Evolutionary conservation across 768 basidiomycete species (phyloP).

Genomic region (Mrakia hoshinonis): DNA sequence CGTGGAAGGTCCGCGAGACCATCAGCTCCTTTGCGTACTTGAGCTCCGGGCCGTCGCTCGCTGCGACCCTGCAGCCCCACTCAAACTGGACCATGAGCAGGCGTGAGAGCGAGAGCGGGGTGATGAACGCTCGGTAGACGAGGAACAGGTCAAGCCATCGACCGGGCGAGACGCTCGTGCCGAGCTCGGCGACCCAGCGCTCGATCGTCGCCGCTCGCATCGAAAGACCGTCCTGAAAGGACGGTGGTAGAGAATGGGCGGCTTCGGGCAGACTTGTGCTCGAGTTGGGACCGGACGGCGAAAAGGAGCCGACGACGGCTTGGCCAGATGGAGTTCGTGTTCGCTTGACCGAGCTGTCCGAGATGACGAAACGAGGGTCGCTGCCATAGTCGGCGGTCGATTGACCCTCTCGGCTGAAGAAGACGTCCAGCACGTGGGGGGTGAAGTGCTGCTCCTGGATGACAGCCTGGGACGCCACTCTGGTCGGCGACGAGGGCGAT

Average conservation of each 20-base stretch:
- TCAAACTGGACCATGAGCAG: constrained; percentile 79
- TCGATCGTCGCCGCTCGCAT: constrained; percentile 86
- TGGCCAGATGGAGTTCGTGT: neutral
- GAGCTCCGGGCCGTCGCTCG: neutral
- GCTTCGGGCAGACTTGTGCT: neutral
- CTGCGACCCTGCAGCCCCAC: constrained; percentile 59
- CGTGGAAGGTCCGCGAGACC: constrained; percentile 79
- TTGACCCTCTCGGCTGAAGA: neutral
- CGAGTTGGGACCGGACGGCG: neutral
- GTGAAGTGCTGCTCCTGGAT: constrained; percentile 51
- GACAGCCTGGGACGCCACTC: constrained; percentile 48
- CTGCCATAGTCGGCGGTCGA: constrained; percentile 47
- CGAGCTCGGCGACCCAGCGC: constrained; percentile 84
- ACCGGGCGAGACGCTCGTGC: constrained; percentile 70
- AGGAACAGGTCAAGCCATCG: constrained; percentile 84
- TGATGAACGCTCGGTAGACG: constrained; percentile 79
- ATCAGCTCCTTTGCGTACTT: constrained; percentile 59
- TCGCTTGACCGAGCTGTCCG: constrained; percentile 45
- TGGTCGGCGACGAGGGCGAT: neutral
- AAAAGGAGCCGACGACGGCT: neutral
- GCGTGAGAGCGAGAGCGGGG: constrained; percentile 67
- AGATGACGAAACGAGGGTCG: constrained; percentile 84
- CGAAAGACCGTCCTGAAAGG: neutral
- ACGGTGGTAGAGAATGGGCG: constrained; percentile 35
- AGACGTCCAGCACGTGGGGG: constrained; percentile 51